Base-by-base conservation (phyloP, 148 eudicot species). In the Limonium bicolor region DNA sequence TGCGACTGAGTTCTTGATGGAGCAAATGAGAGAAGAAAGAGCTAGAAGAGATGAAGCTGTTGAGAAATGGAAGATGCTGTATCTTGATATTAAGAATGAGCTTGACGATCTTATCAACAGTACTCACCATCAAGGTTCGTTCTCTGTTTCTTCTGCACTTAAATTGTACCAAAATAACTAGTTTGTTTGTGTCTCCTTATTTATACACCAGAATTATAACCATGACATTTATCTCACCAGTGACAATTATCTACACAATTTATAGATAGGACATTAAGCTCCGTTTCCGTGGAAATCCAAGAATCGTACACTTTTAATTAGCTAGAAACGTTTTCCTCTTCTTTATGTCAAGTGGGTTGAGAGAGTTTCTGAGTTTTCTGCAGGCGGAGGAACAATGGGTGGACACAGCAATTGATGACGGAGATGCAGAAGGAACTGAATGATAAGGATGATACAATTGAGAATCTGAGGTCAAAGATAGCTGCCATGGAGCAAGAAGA, bases 51-150 rank as follows among this genome's bases (percentile, higher is more conserved):
- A 86, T 36, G 80, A 77, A 53, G 61, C 95, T 13, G 68, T 81
- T 8, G 78, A 77, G 56, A 86, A 75, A 43, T 86, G 95, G 95
- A 86, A 86, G 36, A 55, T 56, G 68, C 68, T 86, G 27, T 86
- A 86, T 48, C 75, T 81, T 56, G 78, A 80, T 18, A 78, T 86
- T 51, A 86, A 81, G 74, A 40, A 64, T 61, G 95, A 86, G 63
- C 62, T 86, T 21, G 95, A 86, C 66, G 72, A 81, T 51, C 77
- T 86, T 12, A 78, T 81, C 66, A 58, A 65, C 22, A 82, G 60
- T 43, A 86, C 95, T 12, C 67, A 68, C 58, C 74, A n/a, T 43
- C 48, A 77, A 77, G 95, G 95, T 85, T 53, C 15, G 46, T 15
- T 8, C 8, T 5, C 7, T 1, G 6, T 6, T 31, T 6, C 10